phyloP scores from a whole-genome alignment of 805 yeast species.

The Ogataea corticis region DNA sequence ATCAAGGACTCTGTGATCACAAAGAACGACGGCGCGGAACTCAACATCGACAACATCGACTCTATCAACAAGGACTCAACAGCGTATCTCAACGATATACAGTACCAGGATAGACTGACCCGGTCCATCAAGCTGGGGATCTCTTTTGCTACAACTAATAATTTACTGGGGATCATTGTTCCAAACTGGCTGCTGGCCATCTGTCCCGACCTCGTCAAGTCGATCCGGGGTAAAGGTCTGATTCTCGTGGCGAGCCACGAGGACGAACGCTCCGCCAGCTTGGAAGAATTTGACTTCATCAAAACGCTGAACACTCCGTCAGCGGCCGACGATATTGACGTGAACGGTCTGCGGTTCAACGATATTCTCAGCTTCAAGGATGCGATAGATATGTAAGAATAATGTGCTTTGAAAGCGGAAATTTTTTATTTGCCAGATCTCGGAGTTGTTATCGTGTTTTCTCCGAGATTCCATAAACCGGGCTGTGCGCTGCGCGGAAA shows the following conservation, averaged over 20 bases:
- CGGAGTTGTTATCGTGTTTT: too few species aligned
- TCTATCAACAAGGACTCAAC: conserved; percentile 38
- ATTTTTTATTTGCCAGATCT: background rate
- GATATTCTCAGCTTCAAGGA: conserved; percentile 69
- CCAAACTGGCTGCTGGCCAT: conserved; percentile 68
- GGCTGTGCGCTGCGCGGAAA: background rate
- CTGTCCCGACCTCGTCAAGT: conserved; percentile 73
- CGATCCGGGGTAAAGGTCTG: conserved; percentile 78
- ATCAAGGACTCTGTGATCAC: conserved; percentile 7
- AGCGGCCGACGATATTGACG: conserved; percentile 38
- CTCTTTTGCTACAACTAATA: conserved; percentile 75
- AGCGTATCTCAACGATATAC: conserved; percentile 33
- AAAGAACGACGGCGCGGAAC: conserved; percentile 14
- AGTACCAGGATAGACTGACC: conserved; percentile 46
- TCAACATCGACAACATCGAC: conserved; percentile 37
- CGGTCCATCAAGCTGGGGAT: conserved; percentile 82
- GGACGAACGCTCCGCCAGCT: conserved; percentile 8
- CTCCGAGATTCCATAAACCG: conserved; percentile 1
- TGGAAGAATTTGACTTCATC: conserved; percentile 8
- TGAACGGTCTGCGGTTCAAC: conserved; percentile 66
- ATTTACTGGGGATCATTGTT: conserved; percentile 79
- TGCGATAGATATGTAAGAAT: conserved; percentile 39
- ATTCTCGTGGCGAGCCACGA: conserved; percentile 61
- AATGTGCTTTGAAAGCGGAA: too few species aligned
- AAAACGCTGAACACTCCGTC: conserved; percentile 20